Evolutionary conservation across 148 eudicot species (phyloP), one percentile per base, ranked within the genome.

Genomic region (Nepenthes mirabilis): DNA sequence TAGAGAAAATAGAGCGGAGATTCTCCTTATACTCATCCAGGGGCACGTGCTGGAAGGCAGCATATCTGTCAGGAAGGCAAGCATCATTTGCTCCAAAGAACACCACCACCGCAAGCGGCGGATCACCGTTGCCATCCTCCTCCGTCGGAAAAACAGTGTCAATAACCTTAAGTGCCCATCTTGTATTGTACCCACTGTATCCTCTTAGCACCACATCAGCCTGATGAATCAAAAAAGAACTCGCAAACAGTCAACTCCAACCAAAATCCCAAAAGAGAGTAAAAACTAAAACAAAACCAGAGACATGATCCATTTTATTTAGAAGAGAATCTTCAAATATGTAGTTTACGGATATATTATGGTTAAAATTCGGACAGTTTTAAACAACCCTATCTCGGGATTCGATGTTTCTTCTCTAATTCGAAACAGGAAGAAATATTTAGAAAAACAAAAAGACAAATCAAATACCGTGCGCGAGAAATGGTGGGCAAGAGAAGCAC

Each of bases 41-140:
- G 23, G 95, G 93, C 63, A 91, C 96, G 71, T 91, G 90, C 66
- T 87, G 97, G 53, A 79, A 88, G n/a, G 66, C 77, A 59, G 75
- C 65, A 65, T 62, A 67, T 36, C 88, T 56, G 57, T 85, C 88
- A 12, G 75, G 79, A 36, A 88, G 80, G 55, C 77, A 74, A 8
- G 90, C 83, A 54, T 91, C 97, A 55, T 91, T 91, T 2, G 97
- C 94, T 11, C 96, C 96, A 64, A 88, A 88, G 69, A 91, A 91
- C 65, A 91, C 84, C 35, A 83, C 82, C 70, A 85, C 81, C 1
- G 86, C 93, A 47, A 62, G 58, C 13, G 88, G 84, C 11, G 55
- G 78, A 12, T 40, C 52, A 10, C 52, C 52, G 12, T 11, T 12
- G 2, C 63, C 72, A 14, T 37, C 71, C 5, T 23, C 67, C 55